phyloP scores from a whole-genome alignment of 1,139 yeast genomes.

The Pneumocystis oryctolagi region DNA sequence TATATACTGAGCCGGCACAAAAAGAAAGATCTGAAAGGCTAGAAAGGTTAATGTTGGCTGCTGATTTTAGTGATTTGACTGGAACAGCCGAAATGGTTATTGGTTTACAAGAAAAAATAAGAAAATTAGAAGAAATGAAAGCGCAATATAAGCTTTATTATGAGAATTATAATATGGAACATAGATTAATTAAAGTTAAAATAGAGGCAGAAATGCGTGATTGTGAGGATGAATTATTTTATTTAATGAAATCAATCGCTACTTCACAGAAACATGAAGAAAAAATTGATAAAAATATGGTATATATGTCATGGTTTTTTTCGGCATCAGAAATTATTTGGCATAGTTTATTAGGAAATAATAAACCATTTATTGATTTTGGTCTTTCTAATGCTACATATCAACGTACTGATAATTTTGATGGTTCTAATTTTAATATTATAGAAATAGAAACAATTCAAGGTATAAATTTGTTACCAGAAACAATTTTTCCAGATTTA shows the following conservation, averaged over 20 bases:
- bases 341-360: slow-evolving; percentile 48
- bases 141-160: slow-evolving; percentile 28
- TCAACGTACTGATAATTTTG: slow-evolving; percentile 44
- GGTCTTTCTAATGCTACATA: slow-evolving; percentile 51
- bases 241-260: slow-evolving; percentile 52
- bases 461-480: slow-evolving; percentile 51
- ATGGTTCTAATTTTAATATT: slow-evolving; percentile 47
- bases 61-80: slow-evolving; percentile 50
- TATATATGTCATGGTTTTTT: slow-evolving; percentile 42
- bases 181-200: slow-evolving; percentile 15
- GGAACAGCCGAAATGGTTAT: slow-evolving; percentile 40
- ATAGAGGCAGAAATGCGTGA: slow-evolving; percentile 14
- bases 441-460: slow-evolving; percentile 50
- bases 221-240: slow-evolving; percentile 37
- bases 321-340: slow-evolving; percentile 58
- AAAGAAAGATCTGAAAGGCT: slow-evolving; percentile 44
- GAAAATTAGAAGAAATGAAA: slow-evolving; percentile 32
- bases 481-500: slow-evolving; percentile 55
- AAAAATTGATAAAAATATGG: slow-evolving; percentile 24
- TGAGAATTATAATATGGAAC: slow-evolving; percentile 2
- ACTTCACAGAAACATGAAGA: slow-evolving; percentile 30
- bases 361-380: slow-evolving; percentile 57
- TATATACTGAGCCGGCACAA: slow-evolving; percentile 50
- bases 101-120: slow-evolving; percentile 42
- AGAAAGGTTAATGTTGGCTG: slow-evolving; percentile 50